Base-by-base conservation (phyloP, 1,139 yeast species). In the Zhuliangozyma blackwelliae region DNA sequence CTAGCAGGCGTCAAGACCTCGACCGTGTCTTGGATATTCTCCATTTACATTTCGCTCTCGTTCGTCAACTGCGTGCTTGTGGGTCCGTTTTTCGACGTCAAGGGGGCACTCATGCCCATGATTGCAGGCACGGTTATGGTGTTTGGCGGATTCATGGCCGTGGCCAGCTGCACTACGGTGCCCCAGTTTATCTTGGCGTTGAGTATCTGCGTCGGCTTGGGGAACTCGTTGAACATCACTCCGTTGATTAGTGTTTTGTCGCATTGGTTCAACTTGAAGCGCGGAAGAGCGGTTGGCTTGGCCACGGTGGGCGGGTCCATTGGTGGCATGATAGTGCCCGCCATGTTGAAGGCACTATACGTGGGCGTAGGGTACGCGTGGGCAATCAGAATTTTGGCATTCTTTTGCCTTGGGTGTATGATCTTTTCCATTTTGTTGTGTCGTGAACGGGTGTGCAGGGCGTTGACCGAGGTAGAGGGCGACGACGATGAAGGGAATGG, bases 221-320 rank as follows among this genome's bases (percentile, higher is more conserved):
- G 71, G 0, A 55, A 57, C 29, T 64, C 69, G 5, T 40, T 66
- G 23, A 59, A 63, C 22, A 60, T 65, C 37, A 56, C 65, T 9
- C 72, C 72, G 2, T 44, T 65, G 32, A 50, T 66, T 8, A 66
- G 71, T 1, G 69, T 61, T 1, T 47, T 65, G 9, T 61, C 65
- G 38, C 72, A 66, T 41, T 66, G 72, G 72, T 63, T 65, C 37
- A 49, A 54, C 19, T 39, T 45, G 19, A 61, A 57, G 37, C 45
- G 70, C 38, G 72, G 70, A 2, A 44, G 54, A 31, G 68, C 68
- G 13, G 57, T 59, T 23, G 69, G 68, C 0, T 39, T 63, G 21
- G 70, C 70, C 10, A 65, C 71, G 3, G 48, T 58, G 25, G 72
- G 72, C 4, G 71, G 72, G 1, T 60, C 68, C 3, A 51, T 65